Evolutionary conservation across 768 basidiomycete species (phyloP), one percentile per base, ranked within the genome.

Genomic region (Rhodotorula taiwanensis): DNA sequence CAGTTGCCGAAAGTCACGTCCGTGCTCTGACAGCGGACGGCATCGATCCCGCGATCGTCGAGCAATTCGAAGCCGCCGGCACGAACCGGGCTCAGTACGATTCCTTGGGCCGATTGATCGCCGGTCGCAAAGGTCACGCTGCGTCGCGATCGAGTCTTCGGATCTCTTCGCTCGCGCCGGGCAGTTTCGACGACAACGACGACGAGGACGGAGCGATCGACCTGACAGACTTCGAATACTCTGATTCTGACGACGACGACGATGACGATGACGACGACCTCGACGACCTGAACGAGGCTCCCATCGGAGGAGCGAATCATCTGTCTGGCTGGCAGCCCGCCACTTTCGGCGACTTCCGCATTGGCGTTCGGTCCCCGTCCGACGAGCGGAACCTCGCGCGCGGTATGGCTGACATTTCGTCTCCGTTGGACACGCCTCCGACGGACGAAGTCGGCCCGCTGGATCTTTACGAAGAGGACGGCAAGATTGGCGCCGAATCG

Each of bases 191-290:
- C 27, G 49, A 47, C 13, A 51, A 34, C 2, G 60, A 48, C 5
- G 58, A 60, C 30, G 62, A 64, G 21, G 62, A 57, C 15, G 56
- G 52, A 28, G 30, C 42, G 20, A 39, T 61, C 50, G 67, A 65
- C 39, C 31, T 60, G 9, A 65, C 58, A 43, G 67, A 69, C 25
- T 65, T 62, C 51, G 66, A 67, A 36, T 62, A 64, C 54, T 59
- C 60, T 2, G 58, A 60, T 20, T 45, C 58, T 16, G 64, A 65
- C 49, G 43, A 48, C 36, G 52, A 55, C 14, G 56, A 55, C 45
- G 62, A 64, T 23, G 60, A 62, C 33, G 60, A 62, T 33, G 61
- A 56, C 28, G 58, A 62, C 31, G 67, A 69, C 33, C 63, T 69
- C 27, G 60, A 49, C 42, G 57, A 60, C 20, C 59, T 60, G 34